These are phyloP conservation scores for Colletotrichum sidae DNA, from an alignment of 2,329 filamentous ascomycete genomes.

Conservation along the genomic window DNA sequence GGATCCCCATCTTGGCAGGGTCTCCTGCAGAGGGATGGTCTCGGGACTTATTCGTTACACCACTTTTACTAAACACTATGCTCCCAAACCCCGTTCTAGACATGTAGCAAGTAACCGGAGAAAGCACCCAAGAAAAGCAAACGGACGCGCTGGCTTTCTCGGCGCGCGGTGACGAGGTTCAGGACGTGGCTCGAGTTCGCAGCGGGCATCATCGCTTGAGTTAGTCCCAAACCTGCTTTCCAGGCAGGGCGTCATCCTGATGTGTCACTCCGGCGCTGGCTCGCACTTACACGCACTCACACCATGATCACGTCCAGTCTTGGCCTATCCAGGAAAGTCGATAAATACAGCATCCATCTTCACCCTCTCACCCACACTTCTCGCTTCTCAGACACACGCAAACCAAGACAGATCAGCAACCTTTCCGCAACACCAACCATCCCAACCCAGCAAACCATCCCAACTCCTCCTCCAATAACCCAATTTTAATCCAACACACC, in stretches of 20 bases:
- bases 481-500: neutral
- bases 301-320: slow-evolving; percentile 5
- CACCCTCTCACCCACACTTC: neutral
- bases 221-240: slow-evolving; percentile 34
- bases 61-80: neutral
- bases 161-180: slow-evolving; percentile 33
- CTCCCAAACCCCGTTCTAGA: slow-evolving; percentile 1
- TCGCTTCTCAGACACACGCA: neutral
- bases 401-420: slow-evolving; percentile 8
- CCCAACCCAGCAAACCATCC: slow-evolving; percentile 1
- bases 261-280: slow-evolving; percentile 14
- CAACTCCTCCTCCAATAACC: neutral
- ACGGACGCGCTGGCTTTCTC: slow-evolving; percentile 11
- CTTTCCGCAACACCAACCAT: slow-evolving; percentile 11
- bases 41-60: slow-evolving; percentile 18
- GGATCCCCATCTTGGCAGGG: slow-evolving; percentile 30
- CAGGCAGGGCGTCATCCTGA: slow-evolving; percentile 13
- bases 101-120: slow-evolving; percentile 13
- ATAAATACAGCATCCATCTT: slow-evolving; percentile 34
- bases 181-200: neutral
- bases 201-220: no score
- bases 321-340: slow-evolving; percentile 10
- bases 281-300: neutral
- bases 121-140: slow-evolving; percentile 6
- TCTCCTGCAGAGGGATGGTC: slow-evolving; percentile 20